Conservation (phyloP, 2,329 filamentous ascomycete genomes). For the Escovopsis sp. region DNA sequence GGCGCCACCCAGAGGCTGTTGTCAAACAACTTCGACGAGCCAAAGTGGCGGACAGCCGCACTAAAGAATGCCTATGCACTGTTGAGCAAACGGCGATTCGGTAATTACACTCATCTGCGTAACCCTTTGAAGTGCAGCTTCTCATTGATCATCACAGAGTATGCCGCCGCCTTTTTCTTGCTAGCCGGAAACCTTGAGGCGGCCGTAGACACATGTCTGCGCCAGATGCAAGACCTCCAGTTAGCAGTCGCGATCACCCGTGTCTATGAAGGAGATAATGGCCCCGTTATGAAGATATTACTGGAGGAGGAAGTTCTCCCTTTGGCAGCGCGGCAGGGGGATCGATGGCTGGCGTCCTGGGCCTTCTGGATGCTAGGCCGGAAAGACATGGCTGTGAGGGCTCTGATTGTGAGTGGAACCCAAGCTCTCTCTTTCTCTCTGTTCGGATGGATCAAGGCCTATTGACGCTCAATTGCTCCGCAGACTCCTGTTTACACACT, state of each 20-base stretch:
- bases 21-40: slow-evolving; percentile 79
- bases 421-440: too few species aligned
- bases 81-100: slow-evolving; percentile 77
- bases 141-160: slow-evolving; percentile 38
- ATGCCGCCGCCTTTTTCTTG: slow-evolving; percentile 91
- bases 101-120: slow-evolving; percentile 23
- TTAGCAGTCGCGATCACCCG: slow-evolving; percentile 78
- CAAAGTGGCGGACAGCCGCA: slow-evolving; percentile 76
- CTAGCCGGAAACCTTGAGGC: slow-evolving; percentile 74
- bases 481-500: slow-evolving; percentile 67
- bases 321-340: slow-evolving; percentile 63
- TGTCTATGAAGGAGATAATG: slow-evolving; percentile 75
- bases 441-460: background rate
- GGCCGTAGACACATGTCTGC: slow-evolving; percentile 73
- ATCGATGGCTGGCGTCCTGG: slow-evolving; percentile 92
- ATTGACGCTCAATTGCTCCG: background rate
- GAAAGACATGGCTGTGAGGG: slow-evolving; percentile 69
- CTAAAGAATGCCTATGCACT: slow-evolving; percentile 94
- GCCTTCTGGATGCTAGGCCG: slow-evolving; percentile 82
- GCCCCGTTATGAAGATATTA: slow-evolving; percentile 56
- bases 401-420: slow-evolving; percentile 51
- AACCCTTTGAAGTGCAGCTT: background rate
- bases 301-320: slow-evolving; percentile 68
- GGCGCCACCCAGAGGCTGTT: slow-evolving; percentile 62
- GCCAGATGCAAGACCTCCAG: slow-evolving; percentile 77